Evolutionary conservation across 2,329 filamentous ascomycete species (phyloP), one percentile per base, ranked within the genome.

Genomic region (Nemania serpens): DNA sequence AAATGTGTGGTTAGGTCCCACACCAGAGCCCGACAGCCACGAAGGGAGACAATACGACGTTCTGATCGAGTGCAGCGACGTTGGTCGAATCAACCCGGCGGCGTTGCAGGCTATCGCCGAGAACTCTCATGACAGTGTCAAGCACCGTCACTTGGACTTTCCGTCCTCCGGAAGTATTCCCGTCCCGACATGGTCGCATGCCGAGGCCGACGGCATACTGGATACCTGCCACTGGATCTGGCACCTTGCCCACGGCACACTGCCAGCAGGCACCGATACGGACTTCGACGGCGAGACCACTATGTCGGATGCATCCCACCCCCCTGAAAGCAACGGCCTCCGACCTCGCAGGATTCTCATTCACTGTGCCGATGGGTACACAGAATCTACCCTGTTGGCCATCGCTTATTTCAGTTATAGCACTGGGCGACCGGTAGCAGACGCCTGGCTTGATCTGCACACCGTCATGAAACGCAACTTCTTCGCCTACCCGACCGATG

Each of bases 311-410:
- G 66, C 68, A 13, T 68, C 65, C 2, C 66, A 68, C 41, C 73
- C 69, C 58, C 78, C 70, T 22, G 64, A 67, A 47, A 76, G 50
- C 68, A 75, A 65, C 65, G 68, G 45, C 69, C 55, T 77, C 29
- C 76, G 77, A 36, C 80, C 86, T 57, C 81, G 87, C 64, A 93
- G 88, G 71, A 86, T 98, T 36, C 84, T 98, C 34, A 91, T 99
- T 42, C 94, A 98, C 75, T 98, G 95, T 75, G 88, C 89, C 2
- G 95, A 99, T 75, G 95, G 95, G 17, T 99, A 99, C 71, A 99
- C 95, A 0, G 95, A 99, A 76, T 94, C 91, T 1, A 93, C 93
- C 1, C 83, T 99, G 75, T 82, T 99, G 17, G 92, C 86, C 1
- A 86, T 99, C 41, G 91, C 94, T 10, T 99, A 99, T 76, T 92